A percentile compares a stretch with the other conserved stretches of the same genome.
Evolutionary conservation across 176 grass and related monocot genomes (phyloP).

Genomic region (Poa annua): DNA sequence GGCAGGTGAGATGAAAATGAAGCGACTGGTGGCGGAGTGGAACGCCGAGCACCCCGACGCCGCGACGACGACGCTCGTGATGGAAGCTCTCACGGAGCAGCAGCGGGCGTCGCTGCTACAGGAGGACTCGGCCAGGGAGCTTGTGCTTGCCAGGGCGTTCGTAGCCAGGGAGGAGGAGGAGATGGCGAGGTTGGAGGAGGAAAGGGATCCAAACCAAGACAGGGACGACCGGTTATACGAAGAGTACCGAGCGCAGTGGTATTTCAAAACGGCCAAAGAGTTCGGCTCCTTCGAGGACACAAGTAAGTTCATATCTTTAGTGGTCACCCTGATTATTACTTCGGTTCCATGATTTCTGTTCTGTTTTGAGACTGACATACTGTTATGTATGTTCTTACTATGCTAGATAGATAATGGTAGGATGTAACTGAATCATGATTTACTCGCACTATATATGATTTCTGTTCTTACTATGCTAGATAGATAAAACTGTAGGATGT

Average conservation of each 20-base stretch:
- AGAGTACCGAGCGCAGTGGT: background rate
- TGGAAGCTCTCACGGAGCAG: constrained; percentile 17
- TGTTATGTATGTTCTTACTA: too few species aligned
- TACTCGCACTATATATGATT: background rate
- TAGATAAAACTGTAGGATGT: background rate
- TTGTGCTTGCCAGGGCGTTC: background rate
- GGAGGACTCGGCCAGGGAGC: background rate
- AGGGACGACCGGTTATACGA: background rate
- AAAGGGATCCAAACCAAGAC: background rate
- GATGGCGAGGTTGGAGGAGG: background rate
- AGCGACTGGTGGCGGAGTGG: background rate
- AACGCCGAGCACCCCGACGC: constrained; percentile 8
- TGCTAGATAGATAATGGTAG: background rate
- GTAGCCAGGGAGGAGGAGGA: background rate
- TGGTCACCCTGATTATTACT: background rate
- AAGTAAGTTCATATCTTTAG: background rate
- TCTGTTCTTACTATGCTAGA: background rate
- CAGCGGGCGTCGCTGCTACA: background rate
- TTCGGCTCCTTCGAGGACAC: constrained; percentile 11
- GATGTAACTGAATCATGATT: background rate
- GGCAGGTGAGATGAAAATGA: background rate
- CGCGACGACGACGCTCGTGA: background rate
- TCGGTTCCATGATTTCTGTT: background rate
- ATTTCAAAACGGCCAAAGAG: background rate
- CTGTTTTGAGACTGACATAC: too few species aligned